Conservation (phyloP, 2,329 filamentous ascomycete genomes). For the Aspergillus sp. region DNA sequence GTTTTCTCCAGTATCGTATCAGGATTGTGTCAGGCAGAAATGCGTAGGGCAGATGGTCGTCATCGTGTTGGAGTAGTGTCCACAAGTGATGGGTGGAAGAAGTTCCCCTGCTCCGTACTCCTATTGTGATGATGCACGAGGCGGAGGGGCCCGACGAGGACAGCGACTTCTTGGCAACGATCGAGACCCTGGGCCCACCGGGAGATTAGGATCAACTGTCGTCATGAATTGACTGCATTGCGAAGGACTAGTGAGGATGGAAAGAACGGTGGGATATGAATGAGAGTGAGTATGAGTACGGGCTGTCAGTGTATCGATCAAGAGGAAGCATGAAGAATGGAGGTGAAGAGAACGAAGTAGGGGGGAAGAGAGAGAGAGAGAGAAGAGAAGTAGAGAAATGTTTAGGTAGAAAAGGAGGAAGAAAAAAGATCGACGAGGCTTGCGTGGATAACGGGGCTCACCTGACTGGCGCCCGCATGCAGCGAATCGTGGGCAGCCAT, state of each 20-base stretch:
- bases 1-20: too few relatives aligned
- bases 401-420: neutral
- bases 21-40: too few relatives aligned
- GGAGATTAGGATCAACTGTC: slow-evolving; percentile 9
- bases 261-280: too few relatives aligned
- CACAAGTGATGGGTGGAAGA: too few relatives aligned
- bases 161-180: slow-evolving; percentile 11
- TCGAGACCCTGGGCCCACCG: slow-evolving; percentile 19
- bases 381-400: neutral
- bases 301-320: too few relatives aligned
- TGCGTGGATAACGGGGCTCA: slow-evolving; percentile 23
- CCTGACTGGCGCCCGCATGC: slow-evolving; percentile 12
- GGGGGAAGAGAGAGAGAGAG: neutral
- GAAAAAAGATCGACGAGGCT: slow-evolving; percentile 18
- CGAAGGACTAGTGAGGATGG: too few relatives aligned
- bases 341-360: neutral
- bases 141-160: neutral
- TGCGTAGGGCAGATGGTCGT: too few relatives aligned
- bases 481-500: neutral
- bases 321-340: neutral
- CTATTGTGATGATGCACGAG: neutral
- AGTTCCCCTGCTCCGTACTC: neutral
- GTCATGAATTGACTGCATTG: too few relatives aligned
- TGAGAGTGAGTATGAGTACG: too few relatives aligned
- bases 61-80: neutral